A percentile compares a stretch with the other conserved stretches of the same genome.
phyloP scores from a whole-genome alignment of 139 green algal genomes.

The Zygnema cylindricum region DNA sequence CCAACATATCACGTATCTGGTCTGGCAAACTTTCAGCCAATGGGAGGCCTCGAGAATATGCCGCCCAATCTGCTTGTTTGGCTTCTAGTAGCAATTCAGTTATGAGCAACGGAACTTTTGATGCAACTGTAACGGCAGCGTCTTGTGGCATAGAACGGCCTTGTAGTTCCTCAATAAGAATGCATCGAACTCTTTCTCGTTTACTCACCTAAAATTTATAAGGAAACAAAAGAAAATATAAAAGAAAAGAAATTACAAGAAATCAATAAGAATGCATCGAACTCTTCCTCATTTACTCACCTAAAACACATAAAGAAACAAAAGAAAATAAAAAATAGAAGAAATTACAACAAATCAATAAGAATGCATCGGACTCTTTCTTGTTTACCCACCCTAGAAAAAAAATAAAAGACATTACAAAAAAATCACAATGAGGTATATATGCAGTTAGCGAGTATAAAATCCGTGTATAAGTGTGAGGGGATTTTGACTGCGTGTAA shows the following conservation, averaged over 20 bases:
- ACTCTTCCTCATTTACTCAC: background rate
- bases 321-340: too few relatives aligned
- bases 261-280: background rate
- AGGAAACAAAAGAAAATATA: too few relatives aligned
- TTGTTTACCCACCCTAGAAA: background rate
- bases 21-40: background rate
- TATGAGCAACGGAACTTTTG: background rate
- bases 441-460: too few relatives aligned
- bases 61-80: background rate
- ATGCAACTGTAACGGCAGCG: background rate
- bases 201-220: conserved; percentile 1
- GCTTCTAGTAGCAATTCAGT: background rate
- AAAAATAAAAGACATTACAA: too few relatives aligned
- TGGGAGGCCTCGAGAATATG: background rate
- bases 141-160: background rate
- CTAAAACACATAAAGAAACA: too few relatives aligned
- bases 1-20: background rate
- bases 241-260: too few relatives aligned
- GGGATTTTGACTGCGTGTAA: too few relatives aligned
- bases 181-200: background rate
- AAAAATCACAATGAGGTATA: too few relatives aligned
- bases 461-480: too few relatives aligned
- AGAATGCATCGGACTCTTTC: background rate
- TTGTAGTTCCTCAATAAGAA: background rate
- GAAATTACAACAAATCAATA: too few relatives aligned